Percentiles rank a stretch among this genome's conserved stretches.
These are phyloP conservation scores for Lantana camara DNA, from an alignment of 257 asterid genomes.

Conservation along the genomic window DNA sequence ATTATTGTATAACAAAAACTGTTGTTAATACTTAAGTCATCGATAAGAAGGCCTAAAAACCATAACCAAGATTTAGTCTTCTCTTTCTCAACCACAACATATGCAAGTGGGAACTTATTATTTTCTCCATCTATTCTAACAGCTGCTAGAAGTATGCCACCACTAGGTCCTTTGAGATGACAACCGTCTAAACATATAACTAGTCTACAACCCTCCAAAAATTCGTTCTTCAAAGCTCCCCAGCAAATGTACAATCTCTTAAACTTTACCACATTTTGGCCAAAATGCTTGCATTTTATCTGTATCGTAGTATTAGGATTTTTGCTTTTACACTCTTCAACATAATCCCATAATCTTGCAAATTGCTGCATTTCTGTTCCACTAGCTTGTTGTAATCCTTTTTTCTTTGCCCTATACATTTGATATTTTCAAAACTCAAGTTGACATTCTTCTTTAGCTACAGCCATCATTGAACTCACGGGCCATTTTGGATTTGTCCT, in stretches of 20 bases:
- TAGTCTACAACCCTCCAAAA: background rate
- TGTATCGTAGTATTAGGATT: too few species aligned
- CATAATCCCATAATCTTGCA: background rate
- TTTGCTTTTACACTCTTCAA: background rate
- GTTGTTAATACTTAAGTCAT: background rate
- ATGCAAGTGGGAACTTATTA: background rate
- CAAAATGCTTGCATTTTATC: background rate
- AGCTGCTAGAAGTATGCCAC: background rate
- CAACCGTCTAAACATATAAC: background rate
- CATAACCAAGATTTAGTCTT: background rate
- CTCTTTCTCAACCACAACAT: conserved; percentile 6
- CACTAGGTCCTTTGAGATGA: background rate
- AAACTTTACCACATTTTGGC: background rate
- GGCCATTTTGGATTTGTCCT: background rate
- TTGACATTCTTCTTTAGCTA: background rate
- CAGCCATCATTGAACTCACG: background rate
- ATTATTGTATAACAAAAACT: background rate
- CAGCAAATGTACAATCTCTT: background rate
- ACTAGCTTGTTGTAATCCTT: background rate
- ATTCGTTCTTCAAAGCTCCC: too few species aligned
- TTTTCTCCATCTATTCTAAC: background rate
- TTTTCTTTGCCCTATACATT: too few species aligned
- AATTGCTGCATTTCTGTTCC: background rate
- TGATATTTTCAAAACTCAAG: background rate
- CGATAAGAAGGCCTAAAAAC: background rate